Evolutionary conservation across 2,329 filamentous ascomycete genomes (phyloP).

Genomic region (Beauveria medogensis): DNA sequence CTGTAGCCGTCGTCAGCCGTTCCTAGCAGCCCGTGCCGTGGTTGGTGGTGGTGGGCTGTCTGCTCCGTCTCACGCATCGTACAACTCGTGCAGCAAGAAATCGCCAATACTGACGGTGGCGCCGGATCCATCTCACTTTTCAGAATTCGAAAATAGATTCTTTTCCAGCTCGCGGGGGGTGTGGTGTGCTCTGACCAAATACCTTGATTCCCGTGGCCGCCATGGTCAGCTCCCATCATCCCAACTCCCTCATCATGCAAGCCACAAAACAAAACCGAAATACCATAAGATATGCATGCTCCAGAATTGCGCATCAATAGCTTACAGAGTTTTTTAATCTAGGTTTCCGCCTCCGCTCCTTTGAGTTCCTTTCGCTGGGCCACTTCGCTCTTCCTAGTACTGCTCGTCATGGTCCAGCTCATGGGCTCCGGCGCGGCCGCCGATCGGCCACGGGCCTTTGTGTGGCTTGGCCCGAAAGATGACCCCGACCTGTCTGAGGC

Average conservation of each 20-base stretch:
- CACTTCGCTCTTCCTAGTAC: background rate
- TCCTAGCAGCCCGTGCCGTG: background rate
- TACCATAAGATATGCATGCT: background rate
- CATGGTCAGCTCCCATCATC: background rate
- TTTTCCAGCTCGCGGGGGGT: background rate
- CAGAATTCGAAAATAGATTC: background rate
- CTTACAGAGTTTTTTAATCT: background rate
- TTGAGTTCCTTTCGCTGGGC: background rate
- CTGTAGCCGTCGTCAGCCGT: background rate
- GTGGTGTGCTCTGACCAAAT: background rate
- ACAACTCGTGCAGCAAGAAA: background rate
- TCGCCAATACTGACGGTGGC: background rate
- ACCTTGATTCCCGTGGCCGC: background rate
- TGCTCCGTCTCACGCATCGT: background rate
- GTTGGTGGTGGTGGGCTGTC: background rate
- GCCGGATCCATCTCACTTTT: background rate
- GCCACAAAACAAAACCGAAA: slow-evolving; percentile 1
- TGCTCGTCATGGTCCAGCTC: slow-evolving; percentile 2
- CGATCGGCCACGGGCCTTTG: slow-evolving; percentile 9
- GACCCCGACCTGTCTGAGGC: slow-evolving; percentile 15
- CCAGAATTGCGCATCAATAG: background rate
- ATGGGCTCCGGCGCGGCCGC: slow-evolving; percentile 3
- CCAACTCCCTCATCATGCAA: background rate
- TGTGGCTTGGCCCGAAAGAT: slow-evolving; percentile 17
- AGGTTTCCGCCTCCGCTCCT: background rate